Evolutionary conservation across 768 basidiomycete species (phyloP).

Genomic region (Amylocystis lapponica): DNA sequence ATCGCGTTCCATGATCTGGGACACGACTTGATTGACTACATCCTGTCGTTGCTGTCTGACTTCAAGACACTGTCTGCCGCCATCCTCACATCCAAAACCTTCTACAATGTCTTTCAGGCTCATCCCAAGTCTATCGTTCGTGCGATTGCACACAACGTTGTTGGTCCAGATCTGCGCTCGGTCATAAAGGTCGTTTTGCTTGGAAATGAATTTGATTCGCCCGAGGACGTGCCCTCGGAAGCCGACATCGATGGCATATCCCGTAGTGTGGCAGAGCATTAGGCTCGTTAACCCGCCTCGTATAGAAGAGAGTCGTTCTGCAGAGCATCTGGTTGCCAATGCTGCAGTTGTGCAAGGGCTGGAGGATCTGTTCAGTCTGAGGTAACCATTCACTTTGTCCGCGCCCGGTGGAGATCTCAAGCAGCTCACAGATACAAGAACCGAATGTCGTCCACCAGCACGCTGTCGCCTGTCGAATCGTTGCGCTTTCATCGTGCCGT

Average conservation of each 20-base stretch:
- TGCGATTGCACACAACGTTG: slow-evolving; percentile 17
- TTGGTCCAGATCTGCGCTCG: too few species aligned
- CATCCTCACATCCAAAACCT: slow-evolving; percentile 13
- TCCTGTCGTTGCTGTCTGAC: slow-evolving; percentile 17
- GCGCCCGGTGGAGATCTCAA: not conserved
- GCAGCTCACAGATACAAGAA: slow-evolving; percentile 32
- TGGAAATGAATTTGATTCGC: too few species aligned
- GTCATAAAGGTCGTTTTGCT: too few species aligned
- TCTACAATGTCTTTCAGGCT: slow-evolving; percentile 16
- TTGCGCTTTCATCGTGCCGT: slow-evolving; percentile 24
- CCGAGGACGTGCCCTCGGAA: too few species aligned
- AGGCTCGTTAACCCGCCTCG: too few species aligned
- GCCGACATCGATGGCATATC: too few species aligned
- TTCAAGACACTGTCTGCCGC: slow-evolving; percentile 16
- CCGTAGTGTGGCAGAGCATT: too few species aligned
- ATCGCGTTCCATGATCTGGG: slow-evolving; percentile 6
- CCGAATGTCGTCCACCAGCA: slow-evolving; percentile 25
- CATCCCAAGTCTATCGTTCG: slow-evolving; percentile 18
- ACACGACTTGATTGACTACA: slow-evolving; percentile 19
- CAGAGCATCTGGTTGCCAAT: too few species aligned
- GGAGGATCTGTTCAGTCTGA: slow-evolving; percentile 36
- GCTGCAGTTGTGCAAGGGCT: slow-evolving; percentile 22
- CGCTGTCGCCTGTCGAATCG: slow-evolving; percentile 27
- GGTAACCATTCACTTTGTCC: slow-evolving; percentile 17
- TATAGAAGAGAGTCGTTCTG: too few species aligned